Base-by-base conservation (phyloP, 371 early-diverging fungal genomes). In the Syncephalastrum contaminatum region DNA sequence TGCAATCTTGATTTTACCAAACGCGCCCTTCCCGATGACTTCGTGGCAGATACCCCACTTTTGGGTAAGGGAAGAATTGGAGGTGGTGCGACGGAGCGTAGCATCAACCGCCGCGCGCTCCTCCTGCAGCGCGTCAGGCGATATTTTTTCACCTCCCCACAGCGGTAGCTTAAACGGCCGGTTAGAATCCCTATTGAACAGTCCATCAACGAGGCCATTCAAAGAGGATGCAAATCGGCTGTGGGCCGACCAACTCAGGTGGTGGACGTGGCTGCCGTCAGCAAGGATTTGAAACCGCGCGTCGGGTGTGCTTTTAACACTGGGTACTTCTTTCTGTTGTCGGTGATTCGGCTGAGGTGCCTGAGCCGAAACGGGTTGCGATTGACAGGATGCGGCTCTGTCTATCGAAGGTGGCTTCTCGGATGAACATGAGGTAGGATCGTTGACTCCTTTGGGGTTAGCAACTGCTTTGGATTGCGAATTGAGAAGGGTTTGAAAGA, bases 11-110 rank as follows among this genome's bases (percentile, higher is more conserved):
- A 81, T 78, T 12, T 73, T 63, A 21, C 81, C 81, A 47, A 71
- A 77, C 4, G 78, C 69, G 19, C 81, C 81, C 45, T 70, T 72
- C 1, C 81, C 81, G 30, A 81, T 71, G 15, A 76, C 61, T 51
- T 77, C 73, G 18, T 74, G 77, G 21, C 72, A 70, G 7, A 55
- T 62, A 18, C 81, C 81, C 64, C 71, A 81, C 58, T 77, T 81
- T 56, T 70, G 62, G 2, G 62, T 54, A 16, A 81, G 25, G 0
- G 68, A 66, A 3, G 36, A n/a, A 36, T 66, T 55, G 1, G 65
- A 59, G 15, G 56, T 18, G 1, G 44, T 54, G 2, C 67, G 59
- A 39, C 53, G 58, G 19, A 72, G 44, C 18, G 62, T 60, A 8
- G 48, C 49, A 27, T 70, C 63, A 10, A 70, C 53, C 0, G 67